Evolutionary conservation across 345 rosid species (phyloP), one percentile per base, ranked within the genome.

Genomic region (Eucalyptus leucophloia): DNA sequence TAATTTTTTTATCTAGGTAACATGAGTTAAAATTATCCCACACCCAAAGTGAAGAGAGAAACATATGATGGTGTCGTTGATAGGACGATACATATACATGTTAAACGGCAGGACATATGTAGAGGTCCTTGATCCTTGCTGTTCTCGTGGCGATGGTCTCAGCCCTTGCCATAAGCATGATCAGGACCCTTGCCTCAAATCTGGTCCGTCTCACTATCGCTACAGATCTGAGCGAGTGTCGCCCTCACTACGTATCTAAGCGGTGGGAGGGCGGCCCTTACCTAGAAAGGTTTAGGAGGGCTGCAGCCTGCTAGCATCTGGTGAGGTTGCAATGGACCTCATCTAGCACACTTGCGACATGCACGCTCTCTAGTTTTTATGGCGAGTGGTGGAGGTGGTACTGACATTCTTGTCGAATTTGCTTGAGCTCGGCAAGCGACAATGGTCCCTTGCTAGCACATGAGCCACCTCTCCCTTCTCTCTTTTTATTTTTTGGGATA

Each of bases 151-250:
- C 21, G 81, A 69, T 34, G 81, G 13, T 34, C 42, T 5, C 42
- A 2, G 81, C 81, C 81, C 81, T 17, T 18, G 18, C 19, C 72
- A n/a, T 32, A 2, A 3, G 16, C 5, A 32, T 17, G 42, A 9
- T 34, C 23, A 14, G 5, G 12, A 32, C 81, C 81, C 7, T 69
- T 17, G 44, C 44, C 44, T 34, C 26, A 18, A 9, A 18, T 17
- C 24, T 69, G 81, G 42, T 17, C 2, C 1, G 42, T 67, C 80
- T 37, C 23, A 0, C 81, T 69, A 32, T 8, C 1, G 12, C 1
- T 1, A 9, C 21, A 32, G 7, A 69, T 69, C 1, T 34, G 42
- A 32, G 81, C 12, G 77, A n/a, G 37, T 3, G 72, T 65, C 3
- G 72, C 19, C 37, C 19, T 62, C 3, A 2, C 34, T 2, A 7